Evolutionary conservation across 1,139 yeast genomes (phyloP), one percentile per base, ranked within the genome.

Genomic region (Debaryomyces fabryi): DNA sequence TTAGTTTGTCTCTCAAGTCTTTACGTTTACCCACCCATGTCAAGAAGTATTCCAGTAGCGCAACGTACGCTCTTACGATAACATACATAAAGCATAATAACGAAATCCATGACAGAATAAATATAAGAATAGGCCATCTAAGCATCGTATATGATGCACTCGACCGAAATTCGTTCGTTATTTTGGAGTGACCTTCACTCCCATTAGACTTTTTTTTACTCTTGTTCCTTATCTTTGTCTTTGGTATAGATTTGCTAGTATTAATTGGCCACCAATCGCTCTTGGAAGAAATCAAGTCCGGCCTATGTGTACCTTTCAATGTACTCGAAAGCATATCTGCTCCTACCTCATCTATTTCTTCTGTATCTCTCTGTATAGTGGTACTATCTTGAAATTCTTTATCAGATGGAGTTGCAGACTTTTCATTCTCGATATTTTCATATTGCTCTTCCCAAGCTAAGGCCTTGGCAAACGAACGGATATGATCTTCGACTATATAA

Each of bases 191-290:
- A 48, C 56, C 52, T 43, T 54, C 39, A 42, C 52, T 39, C 47
- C 43, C 24, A 13, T 27, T 34, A 35, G 25, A 23, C 23, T 43
- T 29, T 25, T 44, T 32, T 24, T 41, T 45, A 30, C 40, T 24
- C 30, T 43, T 38, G 13, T 15, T 49, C 45, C 29, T 45, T 6
- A 35, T 43, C 24, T 36, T 23, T 16, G 20, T 27, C 18, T 29
- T 20, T n/a, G 45, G 21, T 3, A 47, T 36, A 6, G 46, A 35
- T 15, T 48, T 35, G 10, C 38, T 50, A 16, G 53, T 65, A 38
- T 75, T 70, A 3, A 83, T 69, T 0, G 91, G 91, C 16, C 79
- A 79, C 92, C 91, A 85, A 61, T 86, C 91, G 54, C 79, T 81
- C 55, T 79, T 77, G 2, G 90, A 83, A 0, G 80, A 63, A 44